Evolutionary conservation across 2,329 filamentous ascomycete genomes (phyloP), one percentile per base, ranked within the genome.

Genomic region (Cordyceps fumosorosea): DNA sequence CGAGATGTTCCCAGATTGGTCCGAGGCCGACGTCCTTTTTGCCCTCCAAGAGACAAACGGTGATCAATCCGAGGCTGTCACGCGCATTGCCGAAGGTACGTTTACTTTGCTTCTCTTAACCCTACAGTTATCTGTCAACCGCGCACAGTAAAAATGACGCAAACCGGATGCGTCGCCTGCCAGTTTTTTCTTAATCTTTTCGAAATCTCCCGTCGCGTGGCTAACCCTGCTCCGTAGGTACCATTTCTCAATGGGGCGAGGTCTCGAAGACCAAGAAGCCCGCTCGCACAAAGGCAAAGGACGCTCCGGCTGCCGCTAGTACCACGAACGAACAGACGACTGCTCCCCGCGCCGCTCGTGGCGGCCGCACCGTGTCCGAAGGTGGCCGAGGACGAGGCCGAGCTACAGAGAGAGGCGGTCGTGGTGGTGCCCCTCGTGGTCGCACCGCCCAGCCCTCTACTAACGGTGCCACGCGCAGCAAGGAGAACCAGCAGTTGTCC

Each of bases 1-100:
- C 79, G 93, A 96, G 76, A 88, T 98, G 80, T 97, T 96, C 80
- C 87, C 91, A 64, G 89, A 92, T 76, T 98, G 93, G 95, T 93
- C 92, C 69, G 91, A 96, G 72, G 91, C 93, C 75, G 93, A 98
- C 75, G 86, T 98, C 66, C 86, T 98, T 66, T 95, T 95, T 75
- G 93, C 93, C 65, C 83, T 99, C 64, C 87, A 96, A 76, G 95
- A 99, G 80, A 89, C 88, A 62, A 84, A 90, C 70, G 90, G 90
- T 70, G 89, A 95, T 76, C 81, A 91, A 70, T 84, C 89, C 69
- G 78, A 84, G 69, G 86, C 89, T 67, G 89, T 90, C 72, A 87
- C 89, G 70, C 87, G 87, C 76, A 93, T 95, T 75, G 86, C 88
- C 69, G 88, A 93, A 76, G 89, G 89, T 92, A 81, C 65, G 74